phyloP scores from a whole-genome alignment of 495 filamentous ascomycete genomes.

The Penicillium diatomitis region DNA sequence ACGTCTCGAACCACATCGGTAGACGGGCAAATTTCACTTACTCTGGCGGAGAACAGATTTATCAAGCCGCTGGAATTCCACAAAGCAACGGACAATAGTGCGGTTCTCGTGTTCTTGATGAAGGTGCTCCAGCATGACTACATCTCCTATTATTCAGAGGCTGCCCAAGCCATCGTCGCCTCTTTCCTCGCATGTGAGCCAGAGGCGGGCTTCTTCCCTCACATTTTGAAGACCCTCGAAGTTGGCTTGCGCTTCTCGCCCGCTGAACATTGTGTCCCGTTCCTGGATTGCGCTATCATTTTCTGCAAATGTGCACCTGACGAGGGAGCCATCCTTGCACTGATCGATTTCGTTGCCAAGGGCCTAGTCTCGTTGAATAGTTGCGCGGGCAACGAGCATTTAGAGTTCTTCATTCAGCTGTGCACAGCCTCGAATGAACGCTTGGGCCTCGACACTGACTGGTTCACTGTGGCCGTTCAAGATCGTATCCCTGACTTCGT shows the following conservation, averaged over 20 bases:
- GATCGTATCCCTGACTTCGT: slow-evolving; percentile 53
- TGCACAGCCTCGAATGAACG: slow-evolving; percentile 32
- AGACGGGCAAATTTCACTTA: slow-evolving; percentile 32
- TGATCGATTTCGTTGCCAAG: slow-evolving; percentile 44
- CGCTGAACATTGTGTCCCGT: slow-evolving; percentile 45
- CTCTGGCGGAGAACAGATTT: slow-evolving; percentile 26
- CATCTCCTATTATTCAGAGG: slow-evolving; percentile 14
- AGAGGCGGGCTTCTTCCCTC: slow-evolving; percentile 25
- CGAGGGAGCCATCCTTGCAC: slow-evolving; percentile 24
- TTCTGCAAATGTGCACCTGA: slow-evolving; percentile 39
- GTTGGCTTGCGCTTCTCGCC: slow-evolving; percentile 47
- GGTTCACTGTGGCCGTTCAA: slow-evolving; percentile 38
- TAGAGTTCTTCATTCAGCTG: slow-evolving; percentile 47
- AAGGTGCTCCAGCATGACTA: slow-evolving; percentile 35
- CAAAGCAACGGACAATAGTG: slow-evolving; percentile 22
- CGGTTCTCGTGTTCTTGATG: slow-evolving; percentile 29
- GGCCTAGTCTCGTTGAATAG: slow-evolving; percentile 48
- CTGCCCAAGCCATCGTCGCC: slow-evolving; percentile 27
- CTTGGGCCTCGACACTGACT: slow-evolving; percentile 18
- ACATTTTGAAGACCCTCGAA: slow-evolving; percentile 39
- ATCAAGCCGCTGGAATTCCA: slow-evolving; percentile 19
- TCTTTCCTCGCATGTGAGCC: slow-evolving; percentile 40
- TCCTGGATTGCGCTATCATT: slow-evolving; percentile 36
- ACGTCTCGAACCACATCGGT: slow-evolving; percentile 15
- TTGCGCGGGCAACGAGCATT: slow-evolving; percentile 48